Conservation (phyloP, 441 rosid genomes). For the Codiaeum variegatum region DNA sequence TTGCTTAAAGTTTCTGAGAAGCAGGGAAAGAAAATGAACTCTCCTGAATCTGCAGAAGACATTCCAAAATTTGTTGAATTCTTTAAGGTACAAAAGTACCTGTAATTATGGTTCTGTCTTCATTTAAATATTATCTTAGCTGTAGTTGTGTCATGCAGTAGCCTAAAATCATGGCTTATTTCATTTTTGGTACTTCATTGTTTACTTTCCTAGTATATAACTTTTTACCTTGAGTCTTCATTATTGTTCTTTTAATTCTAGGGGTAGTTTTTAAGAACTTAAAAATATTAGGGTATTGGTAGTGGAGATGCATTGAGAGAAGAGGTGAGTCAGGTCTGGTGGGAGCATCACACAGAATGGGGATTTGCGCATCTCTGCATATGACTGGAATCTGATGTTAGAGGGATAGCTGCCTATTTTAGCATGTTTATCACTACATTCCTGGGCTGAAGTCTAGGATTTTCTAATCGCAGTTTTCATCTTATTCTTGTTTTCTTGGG, state of each 20-base stretch:
- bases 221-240: background rate
- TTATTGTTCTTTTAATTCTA: background rate
- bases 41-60: conserved; percentile 74
- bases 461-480: background rate
- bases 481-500: background rate
- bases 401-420: background rate
- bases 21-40: conserved; percentile 81
- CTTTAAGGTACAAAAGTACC: conserved; percentile 55
- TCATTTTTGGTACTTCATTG: background rate
- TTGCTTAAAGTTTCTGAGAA: conserved; percentile 74
- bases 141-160: background rate
- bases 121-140: background rate
- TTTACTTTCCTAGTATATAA: background rate
- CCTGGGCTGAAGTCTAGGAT: background rate
- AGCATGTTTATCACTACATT: background rate
- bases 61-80: conserved; percentile 70
- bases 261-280: background rate
- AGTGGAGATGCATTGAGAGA: background rate
- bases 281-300: background rate
- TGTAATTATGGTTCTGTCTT: background rate
- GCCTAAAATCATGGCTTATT: background rate
- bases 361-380: background rate
- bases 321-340: background rate
- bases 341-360: background rate
- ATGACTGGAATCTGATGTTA: conserved; percentile 2